Base-by-base conservation (phyloP, 768 basidiomycete species). In the Podaxis rugospora region DNA sequence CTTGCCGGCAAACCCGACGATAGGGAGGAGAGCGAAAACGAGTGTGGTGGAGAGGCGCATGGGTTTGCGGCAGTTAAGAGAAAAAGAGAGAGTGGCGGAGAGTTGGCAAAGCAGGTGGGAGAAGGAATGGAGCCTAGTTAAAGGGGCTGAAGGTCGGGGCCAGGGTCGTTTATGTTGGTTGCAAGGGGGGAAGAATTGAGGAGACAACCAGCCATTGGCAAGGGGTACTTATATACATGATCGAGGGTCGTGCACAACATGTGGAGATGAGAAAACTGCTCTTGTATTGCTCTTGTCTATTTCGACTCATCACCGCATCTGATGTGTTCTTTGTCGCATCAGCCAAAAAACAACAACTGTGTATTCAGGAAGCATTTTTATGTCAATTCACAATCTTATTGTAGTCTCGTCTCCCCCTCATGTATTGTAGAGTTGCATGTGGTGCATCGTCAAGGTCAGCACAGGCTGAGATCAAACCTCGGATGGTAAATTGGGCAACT, bases 1-100 rank as follows among this genome's bases (percentile, higher is more conserved):
- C 53, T 50, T 61, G 59, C 59, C 53, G 21, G 59, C 59, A 61
- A 61, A 46, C 7, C 21, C 52, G 18, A 23, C 14, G 13, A 61
- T 36, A 6, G 59, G 59, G 27, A 61, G 59, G 36, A 61, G 51
- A n/a, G 44, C 10, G 16, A 32, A 36, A 61, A 61, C 36, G 59
- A 61, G 42, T 16, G 59, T 55, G 53, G 32, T 37, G 28, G 42
- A 25, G 11, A 61, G 27, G 35, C 52, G 59, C 59, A 61, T 61
- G 21, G 36, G 14, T 52, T n/a, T 37, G 47, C 4, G 21, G 51
- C 37, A 11, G 7, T 18, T 16, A 44, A 44, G 37, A 18, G 32
- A 27, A n/a, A 39, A 47, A 23, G 35, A 5, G 32, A 11, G 13
- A 23, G 6, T 32, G 25, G 39, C 27, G 14, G 23, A 40, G 23